phyloP scores from a whole-genome alignment of 139 green algal genomes.

The Prasinococcaceae sp. region DNA sequence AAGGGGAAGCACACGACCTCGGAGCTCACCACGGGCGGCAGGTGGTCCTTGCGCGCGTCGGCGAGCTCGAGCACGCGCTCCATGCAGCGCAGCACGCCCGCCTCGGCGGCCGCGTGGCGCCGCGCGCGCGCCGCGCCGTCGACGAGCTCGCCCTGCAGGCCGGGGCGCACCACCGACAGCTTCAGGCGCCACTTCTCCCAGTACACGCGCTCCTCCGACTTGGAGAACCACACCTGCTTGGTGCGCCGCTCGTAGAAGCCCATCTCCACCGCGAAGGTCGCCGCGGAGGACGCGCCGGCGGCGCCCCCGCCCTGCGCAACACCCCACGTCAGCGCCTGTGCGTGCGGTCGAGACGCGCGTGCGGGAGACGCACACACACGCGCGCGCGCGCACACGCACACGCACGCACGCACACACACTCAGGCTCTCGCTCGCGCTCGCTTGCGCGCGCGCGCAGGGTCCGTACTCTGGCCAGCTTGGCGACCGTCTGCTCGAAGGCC shows the following conservation, averaged over 20 bases:
- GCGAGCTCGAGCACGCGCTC: constrained; percentile 37
- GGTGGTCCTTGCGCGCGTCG: constrained; percentile 73
- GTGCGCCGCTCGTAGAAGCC: constrained; percentile 65
- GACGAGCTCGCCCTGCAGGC: not conserved
- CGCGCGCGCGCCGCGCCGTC: constrained; percentile 6
- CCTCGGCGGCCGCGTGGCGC: constrained; percentile 35
- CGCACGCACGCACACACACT: no score
- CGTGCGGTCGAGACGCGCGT: not conserved
- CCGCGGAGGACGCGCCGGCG: no score
- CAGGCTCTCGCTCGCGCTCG: no score
- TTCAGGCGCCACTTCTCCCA: constrained; percentile 71
- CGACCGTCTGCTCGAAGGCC: constrained; percentile 40
- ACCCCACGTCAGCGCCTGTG: not conserved
- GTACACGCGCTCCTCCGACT: constrained; percentile 56
- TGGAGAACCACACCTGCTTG: constrained; percentile 41
- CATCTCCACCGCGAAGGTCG: no score
- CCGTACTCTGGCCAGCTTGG: constrained; percentile 32
- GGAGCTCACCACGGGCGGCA: constrained; percentile 63
- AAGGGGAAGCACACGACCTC: constrained; percentile 68
- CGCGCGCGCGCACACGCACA: constrained; percentile 23
- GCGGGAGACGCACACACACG: constrained; percentile 20
- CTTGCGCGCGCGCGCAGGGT: constrained; percentile 16
- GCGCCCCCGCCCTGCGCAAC: not conserved
- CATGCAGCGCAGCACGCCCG: constrained; percentile 37
- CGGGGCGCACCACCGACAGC: constrained; percentile 9